Evolutionary conservation across 441 rosid genomes (phyloP), one percentile per base, ranked within the genome.

Genomic region (Erysimum pusillum): DNA sequence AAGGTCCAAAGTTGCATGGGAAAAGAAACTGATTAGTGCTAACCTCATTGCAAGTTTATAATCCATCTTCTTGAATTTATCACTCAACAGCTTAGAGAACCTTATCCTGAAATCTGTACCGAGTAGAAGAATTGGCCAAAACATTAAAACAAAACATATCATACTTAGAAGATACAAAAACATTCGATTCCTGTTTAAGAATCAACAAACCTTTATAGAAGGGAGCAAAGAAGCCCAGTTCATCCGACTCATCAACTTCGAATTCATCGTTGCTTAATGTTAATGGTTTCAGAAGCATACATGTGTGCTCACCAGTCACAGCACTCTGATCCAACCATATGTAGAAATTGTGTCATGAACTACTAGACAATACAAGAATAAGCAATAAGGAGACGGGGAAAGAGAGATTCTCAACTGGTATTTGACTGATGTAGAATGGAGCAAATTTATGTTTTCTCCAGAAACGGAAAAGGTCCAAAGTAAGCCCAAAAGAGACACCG

Each of bases 401-500:
- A 67, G 57, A 41, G 59, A 75, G 38, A 46, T 65, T 38, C 69
- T 82, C 89, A 92, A 96, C 99, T 89, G 97, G 89, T 82, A 84
- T 87, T 75, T 88, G 92, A 77, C 95, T 88, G 75, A 96, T 79
- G 76, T 90, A 96, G 79, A 96, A 96, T 22, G 98, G 99, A 68
- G 91, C 88, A 84, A 96, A 96, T 68, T 84, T 94, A 79, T 84
- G 97, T 80, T 86, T 94, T 84, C 90, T 81, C 99, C 99, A 96
- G 78, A 96, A 96, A 66, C 96, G 97, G 69, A 91, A 88, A 76
- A 96, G 98, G 71, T 91, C 99, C 82, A 91, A 78, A 67, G 98
- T 96, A 70, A 96, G 98, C 78, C 99, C 99, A 80, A 92, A 96
- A 61, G 99, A 96, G 71, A 94, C 99, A 81, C 90, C 98, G 9